A percentile compares a stretch with the other conserved stretches of the same genome.
Conservation (phyloP, 2,329 filamentous ascomycete genomes). For the Dissoconium aciculare region DNA sequence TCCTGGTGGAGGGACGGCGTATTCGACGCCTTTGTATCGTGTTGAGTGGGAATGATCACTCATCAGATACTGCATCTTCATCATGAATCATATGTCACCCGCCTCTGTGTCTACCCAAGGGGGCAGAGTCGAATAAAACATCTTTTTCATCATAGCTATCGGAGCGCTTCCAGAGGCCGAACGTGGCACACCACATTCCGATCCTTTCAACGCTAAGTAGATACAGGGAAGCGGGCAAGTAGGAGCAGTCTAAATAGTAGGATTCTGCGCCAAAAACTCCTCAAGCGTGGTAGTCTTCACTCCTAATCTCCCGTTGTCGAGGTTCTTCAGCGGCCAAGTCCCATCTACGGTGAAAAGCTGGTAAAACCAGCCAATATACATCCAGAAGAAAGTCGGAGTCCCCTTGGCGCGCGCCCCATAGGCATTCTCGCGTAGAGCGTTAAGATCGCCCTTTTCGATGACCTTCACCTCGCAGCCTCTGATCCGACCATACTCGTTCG, state of each 20-base stretch:
- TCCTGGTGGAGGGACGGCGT: slow-evolving; percentile 4
- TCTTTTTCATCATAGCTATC: too few relatives aligned
- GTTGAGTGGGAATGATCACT: slow-evolving; percentile 8
- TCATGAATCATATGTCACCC: too few relatives aligned
- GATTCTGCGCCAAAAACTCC: slow-evolving; percentile 4
- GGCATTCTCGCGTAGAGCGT: not conserved
- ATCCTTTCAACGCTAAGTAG: too few relatives aligned
- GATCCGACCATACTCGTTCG: slow-evolving; percentile 2
- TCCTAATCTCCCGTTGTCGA: slow-evolving; percentile 2
- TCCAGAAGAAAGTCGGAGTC: not conserved
- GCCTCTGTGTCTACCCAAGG: too few relatives aligned
- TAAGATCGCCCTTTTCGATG: not conserved
- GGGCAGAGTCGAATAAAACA: too few relatives aligned
- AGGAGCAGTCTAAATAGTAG: too few relatives aligned
- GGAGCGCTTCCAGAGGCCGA: too few relatives aligned
- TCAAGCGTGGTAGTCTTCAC: slow-evolving; percentile 5
- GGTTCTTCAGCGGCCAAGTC: not conserved
- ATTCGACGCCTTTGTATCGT: slow-evolving; percentile 10
- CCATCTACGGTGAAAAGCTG: slow-evolving; percentile 3
- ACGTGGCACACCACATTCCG: too few relatives aligned
- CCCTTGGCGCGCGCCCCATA: not conserved
- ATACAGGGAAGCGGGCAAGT: too few relatives aligned
- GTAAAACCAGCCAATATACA: slow-evolving; percentile 4
- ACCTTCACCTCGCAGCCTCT: not conserved
- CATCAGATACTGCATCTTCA: too few relatives aligned